A percentile compares a stretch with the other conserved stretches of the same genome.
Conservation (phyloP, 495 filamentous ascomycete genomes). For the Talaromyces thailandensis region DNA sequence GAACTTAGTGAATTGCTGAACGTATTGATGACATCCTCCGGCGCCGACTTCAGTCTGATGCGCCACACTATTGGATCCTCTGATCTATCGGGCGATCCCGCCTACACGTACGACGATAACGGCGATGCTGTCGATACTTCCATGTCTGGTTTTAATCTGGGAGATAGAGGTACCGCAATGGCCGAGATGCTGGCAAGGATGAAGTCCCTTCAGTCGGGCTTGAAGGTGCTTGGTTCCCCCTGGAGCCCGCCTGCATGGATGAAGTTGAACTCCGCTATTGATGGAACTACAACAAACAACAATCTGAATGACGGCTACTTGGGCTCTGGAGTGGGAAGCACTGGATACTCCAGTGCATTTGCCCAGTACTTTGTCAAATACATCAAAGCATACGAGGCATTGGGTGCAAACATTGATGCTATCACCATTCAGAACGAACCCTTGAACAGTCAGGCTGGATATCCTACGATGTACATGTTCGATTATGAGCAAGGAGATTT, state of each 20-base stretch:
- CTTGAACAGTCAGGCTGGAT: constrained; percentile 39
- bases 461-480: constrained; percentile 46
- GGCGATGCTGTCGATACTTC: constrained; percentile 25
- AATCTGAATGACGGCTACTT: constrained; percentile 35
- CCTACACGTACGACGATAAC: constrained; percentile 48
- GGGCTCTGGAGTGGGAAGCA: not conserved
- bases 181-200: constrained; percentile 31
- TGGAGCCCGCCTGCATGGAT: constrained; percentile 52
- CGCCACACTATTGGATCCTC: constrained; percentile 47
- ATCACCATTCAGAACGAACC: constrained; percentile 54
- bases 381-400: constrained; percentile 36
- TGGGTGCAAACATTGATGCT: constrained; percentile 40
- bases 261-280: constrained; percentile 44
- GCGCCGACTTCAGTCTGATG: constrained; percentile 41
- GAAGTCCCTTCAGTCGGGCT: not conserved
- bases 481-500: constrained; percentile 38
- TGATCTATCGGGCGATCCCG: constrained; percentile 36
- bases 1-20: constrained; percentile 31
- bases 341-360: constrained; percentile 23
- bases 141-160: constrained; percentile 35
- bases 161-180: constrained; percentile 45
- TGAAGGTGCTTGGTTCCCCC: constrained; percentile 42
- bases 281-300: constrained; percentile 39
- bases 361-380: constrained; percentile 50
- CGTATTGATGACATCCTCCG: constrained; percentile 23